Conservation (phyloP, 257 asterid genomes). For the Solanum corneliomulleri region DNA sequence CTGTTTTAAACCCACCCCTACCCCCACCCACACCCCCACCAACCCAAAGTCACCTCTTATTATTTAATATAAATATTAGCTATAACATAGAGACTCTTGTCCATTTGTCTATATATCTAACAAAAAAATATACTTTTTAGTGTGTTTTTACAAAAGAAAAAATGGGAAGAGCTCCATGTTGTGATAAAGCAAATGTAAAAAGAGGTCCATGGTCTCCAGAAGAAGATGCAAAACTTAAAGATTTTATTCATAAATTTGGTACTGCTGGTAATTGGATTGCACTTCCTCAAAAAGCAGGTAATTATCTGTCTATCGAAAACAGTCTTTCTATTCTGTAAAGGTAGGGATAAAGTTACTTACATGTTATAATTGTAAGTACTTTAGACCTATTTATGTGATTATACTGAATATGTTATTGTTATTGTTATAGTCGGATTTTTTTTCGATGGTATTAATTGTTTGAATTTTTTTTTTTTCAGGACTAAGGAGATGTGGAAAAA, state of each 20-base stretch:
- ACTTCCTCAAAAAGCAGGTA: constrained; percentile 86
- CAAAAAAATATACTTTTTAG: background rate
- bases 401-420: background rate
- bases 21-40: background rate
- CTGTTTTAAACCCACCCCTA: background rate
- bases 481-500: constrained; percentile 78
- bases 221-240: constrained; percentile 85
- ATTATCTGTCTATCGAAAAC: background rate
- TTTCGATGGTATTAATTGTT: background rate
- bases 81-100: background rate
- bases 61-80: background rate
- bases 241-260: constrained; percentile 60
- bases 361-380: background rate
- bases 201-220: constrained; percentile 97
- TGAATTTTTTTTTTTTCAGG: constrained; percentile 21
- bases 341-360: background rate
- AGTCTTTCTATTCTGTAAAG: background rate
- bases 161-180: constrained; percentile 97
- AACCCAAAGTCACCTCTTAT: background rate
- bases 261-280: constrained; percentile 85
- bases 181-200: constrained; percentile 89
- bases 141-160: background rate
- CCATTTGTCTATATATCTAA: background rate
- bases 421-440: background rate
- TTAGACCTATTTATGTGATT: background rate